Evolutionary conservation across 495 filamentous ascomycete species (phyloP), one percentile per base, ranked within the genome.

Genomic region (Xylaria venustula): DNA sequence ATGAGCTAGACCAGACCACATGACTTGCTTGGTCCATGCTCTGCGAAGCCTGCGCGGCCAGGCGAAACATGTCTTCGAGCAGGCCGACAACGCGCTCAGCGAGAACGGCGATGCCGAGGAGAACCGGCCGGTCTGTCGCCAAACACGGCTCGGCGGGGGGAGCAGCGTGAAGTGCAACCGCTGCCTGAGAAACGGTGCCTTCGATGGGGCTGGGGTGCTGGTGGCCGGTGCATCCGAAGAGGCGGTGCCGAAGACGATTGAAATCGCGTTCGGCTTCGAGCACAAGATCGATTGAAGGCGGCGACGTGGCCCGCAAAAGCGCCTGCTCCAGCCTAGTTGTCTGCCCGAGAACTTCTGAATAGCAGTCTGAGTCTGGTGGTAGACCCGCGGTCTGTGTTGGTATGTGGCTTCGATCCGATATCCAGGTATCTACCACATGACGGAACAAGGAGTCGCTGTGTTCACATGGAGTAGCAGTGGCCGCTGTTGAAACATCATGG

Each of bases 251-350:
- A 2, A 60, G 48, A n/a, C 7, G 23, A 17, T 19, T 15, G n/a
- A 60, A 20, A 36, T 53, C 57, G 48, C 34, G 23, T 20, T 60
- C 57, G 5, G 57, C 47, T 20, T 53, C 57, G 3, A 60, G 48
- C 22, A 53, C 48, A 17, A 60, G 36, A 34, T 60, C 57, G 3
- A 60, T 53, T 9, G 54, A 25, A 4, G 57, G 30, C 20, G 60
- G 20, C 20, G 46, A 54, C 22, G 51, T 7, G 8, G 51, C 53
- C 20, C 45, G 44, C 12, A 42, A 44, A 4, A 45, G 42, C 11
- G 73, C 75, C 54, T 79, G n/a, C 19, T 20, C 42, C 3, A 45
- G 42, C 42, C 11, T 45, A 11, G 17, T 17, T 7, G 42, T 20
- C 3, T 11, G 42, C 42, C 2, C 3, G 42, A 45, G 42, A 20